These are phyloP conservation scores for Candida xiaguanensis DNA, from an alignment of 805 yeast genomes.

Conservation along the genomic window DNA sequence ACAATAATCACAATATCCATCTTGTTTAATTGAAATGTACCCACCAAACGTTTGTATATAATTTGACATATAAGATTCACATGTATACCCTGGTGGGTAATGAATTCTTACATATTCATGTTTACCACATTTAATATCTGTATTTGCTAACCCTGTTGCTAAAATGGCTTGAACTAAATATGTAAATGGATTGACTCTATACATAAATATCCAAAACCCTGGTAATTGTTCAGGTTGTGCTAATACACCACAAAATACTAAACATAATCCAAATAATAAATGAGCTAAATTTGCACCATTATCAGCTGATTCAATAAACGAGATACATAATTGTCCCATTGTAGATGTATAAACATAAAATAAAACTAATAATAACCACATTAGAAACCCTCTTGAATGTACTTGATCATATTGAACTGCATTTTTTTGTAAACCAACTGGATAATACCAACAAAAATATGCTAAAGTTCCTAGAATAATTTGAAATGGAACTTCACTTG, in stretches of 20 bases:
- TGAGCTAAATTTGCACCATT: constrained; percentile 32
- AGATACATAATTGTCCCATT: constrained; percentile 27
- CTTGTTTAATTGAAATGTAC: constrained; percentile 33
- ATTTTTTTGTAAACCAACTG: constrained; percentile 22
- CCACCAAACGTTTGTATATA: constrained; percentile 45
- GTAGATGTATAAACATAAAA: constrained; percentile 25
- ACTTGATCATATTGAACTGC: constrained; percentile 18
- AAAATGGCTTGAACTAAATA: constrained; percentile 58
- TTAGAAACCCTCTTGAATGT: constrained; percentile 31
- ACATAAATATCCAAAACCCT: constrained; percentile 66
- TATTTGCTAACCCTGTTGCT: constrained; percentile 24
- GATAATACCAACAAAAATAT: constrained; percentile 57
- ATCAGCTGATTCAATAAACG: constrained; percentile 29
- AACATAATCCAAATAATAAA: constrained; percentile 28
- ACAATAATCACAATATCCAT: constrained; percentile 61
- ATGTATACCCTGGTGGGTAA: constrained; percentile 22
- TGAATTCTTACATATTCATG: constrained; percentile 17
- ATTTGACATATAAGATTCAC: constrained; percentile 19
- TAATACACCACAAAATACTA: constrained; percentile 36
- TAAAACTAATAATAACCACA: constrained; percentile 30
- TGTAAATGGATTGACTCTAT: constrained; percentile 65
- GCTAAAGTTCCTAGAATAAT: constrained; percentile 58
- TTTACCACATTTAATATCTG: constrained; percentile 33
- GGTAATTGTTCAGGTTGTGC: constrained; percentile 29
- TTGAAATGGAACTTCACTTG: constrained; percentile 68